These are phyloP conservation scores for Tetradesmus lagerheimii DNA, from an alignment of 139 green algal species.

Conservation along the genomic window DNA sequence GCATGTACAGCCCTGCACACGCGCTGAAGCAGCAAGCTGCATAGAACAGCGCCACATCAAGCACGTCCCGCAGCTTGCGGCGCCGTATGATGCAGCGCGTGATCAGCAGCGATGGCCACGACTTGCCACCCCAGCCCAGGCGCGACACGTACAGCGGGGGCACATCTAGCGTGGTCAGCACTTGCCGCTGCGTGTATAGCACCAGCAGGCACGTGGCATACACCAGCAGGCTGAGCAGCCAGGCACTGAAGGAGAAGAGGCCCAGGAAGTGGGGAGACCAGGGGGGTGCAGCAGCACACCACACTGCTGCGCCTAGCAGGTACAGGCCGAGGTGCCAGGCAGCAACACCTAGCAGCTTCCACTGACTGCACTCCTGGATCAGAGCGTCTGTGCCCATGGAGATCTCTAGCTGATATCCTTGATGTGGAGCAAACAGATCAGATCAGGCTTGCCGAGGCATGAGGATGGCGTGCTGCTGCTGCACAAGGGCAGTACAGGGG, in stretches of 20 bases:
- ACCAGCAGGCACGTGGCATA: constrained; percentile 15
- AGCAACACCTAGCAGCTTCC: constrained; percentile 22
- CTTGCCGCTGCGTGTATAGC: constrained; percentile 33
- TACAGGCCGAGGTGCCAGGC: constrained; percentile 28
- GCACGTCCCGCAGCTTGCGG: constrained; percentile 14
- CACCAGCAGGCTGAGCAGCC: constrained; percentile 12
- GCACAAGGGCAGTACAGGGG: not conserved
- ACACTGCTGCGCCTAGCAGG: not conserved
- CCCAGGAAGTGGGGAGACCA: constrained; percentile 17
- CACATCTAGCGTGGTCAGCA: constrained; percentile 41
- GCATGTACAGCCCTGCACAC: not conserved
- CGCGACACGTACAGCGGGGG: constrained; percentile 25
- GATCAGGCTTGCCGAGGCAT: not conserved
- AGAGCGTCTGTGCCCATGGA: not conserved
- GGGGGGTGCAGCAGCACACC: not conserved
- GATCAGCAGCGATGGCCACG: constrained; percentile 32
- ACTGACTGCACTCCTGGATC: constrained; percentile 29
- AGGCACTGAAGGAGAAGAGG: not conserved
- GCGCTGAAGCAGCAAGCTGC: not conserved
- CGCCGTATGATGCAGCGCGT: constrained; percentile 4
- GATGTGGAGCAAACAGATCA: not conserved
- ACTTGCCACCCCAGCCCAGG: constrained; percentile 25
- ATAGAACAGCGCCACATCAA: constrained; percentile 9
- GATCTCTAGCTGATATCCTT: not conserved
- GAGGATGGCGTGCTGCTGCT: not conserved